Percentiles rank a stretch among this genome's conserved stretches.
Evolutionary conservation across 306 rosid genomes (phyloP).

Genomic region (Prunus davidiana): DNA sequence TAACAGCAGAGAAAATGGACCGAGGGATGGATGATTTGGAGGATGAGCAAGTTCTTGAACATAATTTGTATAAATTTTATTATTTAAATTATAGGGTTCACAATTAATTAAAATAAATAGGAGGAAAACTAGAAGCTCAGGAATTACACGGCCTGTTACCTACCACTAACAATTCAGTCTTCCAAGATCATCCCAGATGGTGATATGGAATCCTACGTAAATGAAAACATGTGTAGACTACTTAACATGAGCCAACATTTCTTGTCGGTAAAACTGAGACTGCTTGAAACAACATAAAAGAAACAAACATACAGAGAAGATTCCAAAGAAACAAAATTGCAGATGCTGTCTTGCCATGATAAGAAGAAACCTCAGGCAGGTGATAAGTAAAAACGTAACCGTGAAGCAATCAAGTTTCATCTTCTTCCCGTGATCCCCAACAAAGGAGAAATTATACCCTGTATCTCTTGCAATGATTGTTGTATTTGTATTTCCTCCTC

Average conservation of each 20-base stretch:
- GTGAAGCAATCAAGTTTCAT: slow-evolving; percentile 27
- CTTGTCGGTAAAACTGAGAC: neutral
- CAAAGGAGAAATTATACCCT: slow-evolving; percentile 81
- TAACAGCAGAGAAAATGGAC: too few species aligned
- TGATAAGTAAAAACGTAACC: neutral
- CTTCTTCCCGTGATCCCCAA: slow-evolving; percentile 73
- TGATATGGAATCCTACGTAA: too few species aligned
- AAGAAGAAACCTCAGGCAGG: neutral
- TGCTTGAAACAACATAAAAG: neutral
- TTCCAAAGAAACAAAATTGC: slow-evolving; percentile 13
- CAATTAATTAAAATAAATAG: too few species aligned
- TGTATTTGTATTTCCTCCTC: slow-evolving; percentile 78
- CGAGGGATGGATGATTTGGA: too few species aligned
- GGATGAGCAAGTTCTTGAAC: too few species aligned
- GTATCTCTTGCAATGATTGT: slow-evolving; percentile 68
- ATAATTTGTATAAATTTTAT: too few species aligned
- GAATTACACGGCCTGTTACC: too few species aligned
- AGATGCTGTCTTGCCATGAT: slow-evolving; percentile 5
- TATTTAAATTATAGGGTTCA: too few species aligned
- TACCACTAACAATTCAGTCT: too few species aligned
- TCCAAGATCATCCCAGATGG: too few species aligned
- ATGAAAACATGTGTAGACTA: too few species aligned
- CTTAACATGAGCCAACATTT: neutral
- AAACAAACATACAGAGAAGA: neutral
- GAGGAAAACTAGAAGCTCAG: too few species aligned